A percentile compares a stretch with the other conserved stretches of the same genome.
phyloP scores from a whole-genome alignment of 2,329 filamentous ascomycete genomes.

The Metarhizium rileyi region DNA sequence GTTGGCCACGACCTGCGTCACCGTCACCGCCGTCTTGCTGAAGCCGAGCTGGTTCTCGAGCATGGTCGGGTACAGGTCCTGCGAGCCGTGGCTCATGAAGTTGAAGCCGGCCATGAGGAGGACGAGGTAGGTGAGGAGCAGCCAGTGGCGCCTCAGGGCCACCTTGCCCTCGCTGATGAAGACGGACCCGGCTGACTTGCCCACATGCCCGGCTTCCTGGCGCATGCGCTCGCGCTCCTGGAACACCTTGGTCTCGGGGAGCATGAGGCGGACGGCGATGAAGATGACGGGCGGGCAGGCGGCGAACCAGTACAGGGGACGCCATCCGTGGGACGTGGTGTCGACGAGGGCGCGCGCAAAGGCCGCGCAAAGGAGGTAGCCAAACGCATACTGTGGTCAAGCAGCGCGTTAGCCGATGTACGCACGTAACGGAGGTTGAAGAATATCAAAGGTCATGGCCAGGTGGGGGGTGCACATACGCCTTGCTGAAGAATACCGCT shows the following conservation, averaged over 20 bases:
- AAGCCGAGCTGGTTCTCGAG: slow-evolving; percentile 46
- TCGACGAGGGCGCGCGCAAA: slow-evolving; percentile 59
- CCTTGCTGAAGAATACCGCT: slow-evolving; percentile 70
- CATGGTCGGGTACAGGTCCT: slow-evolving; percentile 55
- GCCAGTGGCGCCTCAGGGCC: slow-evolving; percentile 70
- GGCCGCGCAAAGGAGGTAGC: slow-evolving; percentile 53
- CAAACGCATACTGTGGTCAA: slow-evolving; percentile 40
- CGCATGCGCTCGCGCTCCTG: slow-evolving; percentile 56
- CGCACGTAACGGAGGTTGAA: no score
- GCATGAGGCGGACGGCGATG: slow-evolving; percentile 65
- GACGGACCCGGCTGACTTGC: slow-evolving; percentile 35
- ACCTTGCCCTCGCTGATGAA: slow-evolving; percentile 72
- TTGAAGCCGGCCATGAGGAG: slow-evolving; percentile 87
- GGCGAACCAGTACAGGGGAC: slow-evolving; percentile 83
- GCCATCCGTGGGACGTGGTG: slow-evolving; percentile 72
- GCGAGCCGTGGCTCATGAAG: slow-evolving; percentile 74
- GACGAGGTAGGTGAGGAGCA: slow-evolving; percentile 70
- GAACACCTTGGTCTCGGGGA: slow-evolving; percentile 73
- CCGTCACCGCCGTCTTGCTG: slow-evolving; percentile 46
- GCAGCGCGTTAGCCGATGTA: slow-evolving; percentile 3
- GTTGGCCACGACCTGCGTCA: slow-evolving; percentile 65
- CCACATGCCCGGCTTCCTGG: slow-evolving; percentile 23
- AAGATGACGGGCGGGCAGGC: slow-evolving; percentile 71
- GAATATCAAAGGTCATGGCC: no score
- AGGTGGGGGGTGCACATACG: slow-evolving; percentile 20